Evolutionary conservation across 2,329 filamentous ascomycete genomes (phyloP), one percentile per base, ranked within the genome.

Genomic region (Rutstroemia sp.): DNA sequence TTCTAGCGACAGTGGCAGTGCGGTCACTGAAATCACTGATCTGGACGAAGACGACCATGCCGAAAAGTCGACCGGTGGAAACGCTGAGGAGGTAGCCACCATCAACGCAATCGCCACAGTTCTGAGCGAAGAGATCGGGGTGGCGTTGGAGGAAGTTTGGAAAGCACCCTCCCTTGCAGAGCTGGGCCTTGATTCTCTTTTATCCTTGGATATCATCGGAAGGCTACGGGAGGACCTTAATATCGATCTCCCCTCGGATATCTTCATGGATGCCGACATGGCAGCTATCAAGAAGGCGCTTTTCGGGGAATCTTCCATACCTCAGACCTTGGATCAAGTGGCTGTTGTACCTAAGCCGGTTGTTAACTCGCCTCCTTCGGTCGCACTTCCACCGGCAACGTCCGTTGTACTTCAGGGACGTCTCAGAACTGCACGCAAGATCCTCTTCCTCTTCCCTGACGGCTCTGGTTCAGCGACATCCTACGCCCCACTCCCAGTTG

Each of bases 371-470:
- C 21, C 16, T n/a, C 45, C 45, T 25, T 30, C 27, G 8, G 27
- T 30, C 27, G 2, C 10, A 3, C 8, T 30, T 30, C 27, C 27
- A 30, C 21, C 17, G 16, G 48, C 48, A 25, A 57, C 61, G 4
- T 74, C 73, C 1, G 64, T 74, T 23, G 59, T 74, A 5, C 67
- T 75, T 7, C 70, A 82, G 76, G 36, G 40, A 21, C 71, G 79
- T 71, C 58, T 73, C 67, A n/a, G 73, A 25, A 74, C 69, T 10
- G 74, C 75, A 9, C 75, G 70, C 14, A 72, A 72, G 59, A 66
- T 54, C 6, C 63, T 76, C 3, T 76, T 74, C 57, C 65, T 78
- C 40, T 69, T 78, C 56, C 76, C 76, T 5, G 76, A 78, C 59
- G 77, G 77, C 8, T 68, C 68, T 52, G 76, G 77, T 12, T 75